Base-by-base conservation (phyloP, 495 filamentous ascomycete genomes). In the Aspergillus ostianus region DNA sequence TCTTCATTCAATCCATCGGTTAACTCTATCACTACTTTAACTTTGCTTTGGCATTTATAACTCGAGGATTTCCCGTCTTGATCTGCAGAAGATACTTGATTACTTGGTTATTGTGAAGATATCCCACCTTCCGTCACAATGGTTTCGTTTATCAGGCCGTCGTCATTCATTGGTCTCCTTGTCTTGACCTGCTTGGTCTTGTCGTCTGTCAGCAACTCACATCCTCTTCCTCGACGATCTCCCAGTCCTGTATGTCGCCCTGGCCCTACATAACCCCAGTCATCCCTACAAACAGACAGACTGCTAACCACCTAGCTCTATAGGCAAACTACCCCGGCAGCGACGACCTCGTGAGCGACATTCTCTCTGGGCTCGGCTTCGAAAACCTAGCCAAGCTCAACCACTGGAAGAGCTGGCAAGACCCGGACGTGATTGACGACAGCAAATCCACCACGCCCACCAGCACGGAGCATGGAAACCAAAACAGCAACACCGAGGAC, bases 341-440 rank as follows among this genome's bases (percentile, higher is more conserved):
- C n/a, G 53, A 58, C 12, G 9, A 67, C 6, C 67, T 75, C 23
- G 21, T 77, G 13, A 32, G 55, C 36, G 13, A 61, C 0, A 15
- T 75, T 46, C 45, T 78, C 12, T 55, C 59, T 29, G 27, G 29
- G 3, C 29, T 74, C 6, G 71, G 72, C 19, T 44, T 77, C 4
- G 29, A 56, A 3, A 45, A 52, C 12, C 55, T 67, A 4, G 46
- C 29, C 12, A 59, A 59, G 5, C 59, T 68, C 50, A 63, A 67
- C 45, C 55, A 65, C 26, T 56, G 51, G 56, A 57, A 60, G 41
- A 6, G 18, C 29, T 6, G 47, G 27, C 10, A 30, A 54, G 44
- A 62, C 20, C 9, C 47, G 9, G 27, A 51, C n/a, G 20, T 55
- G 10, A 60, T 62, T n/a, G 61, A 62, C 30, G 61, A 60, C 21